Evolutionary conservation across 2,329 filamentous ascomycete genomes (phyloP).

Genomic region (Chrysoporthe puriensis): DNA sequence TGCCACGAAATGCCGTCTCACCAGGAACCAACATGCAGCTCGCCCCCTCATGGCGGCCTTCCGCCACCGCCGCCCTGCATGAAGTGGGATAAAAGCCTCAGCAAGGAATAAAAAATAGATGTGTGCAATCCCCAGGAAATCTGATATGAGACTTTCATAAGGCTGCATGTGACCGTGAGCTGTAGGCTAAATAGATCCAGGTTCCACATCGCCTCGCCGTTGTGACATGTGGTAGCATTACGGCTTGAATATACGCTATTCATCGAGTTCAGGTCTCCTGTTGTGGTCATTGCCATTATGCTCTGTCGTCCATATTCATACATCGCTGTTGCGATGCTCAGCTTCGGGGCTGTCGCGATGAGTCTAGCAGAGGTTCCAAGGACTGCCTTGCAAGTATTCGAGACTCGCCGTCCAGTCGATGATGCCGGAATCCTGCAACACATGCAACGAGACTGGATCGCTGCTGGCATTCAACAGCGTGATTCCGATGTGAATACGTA

Average conservation of each 20-base stretch:
- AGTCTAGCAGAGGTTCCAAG: not conserved
- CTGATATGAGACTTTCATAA: not conserved
- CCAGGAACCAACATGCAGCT: constrained; percentile 2
- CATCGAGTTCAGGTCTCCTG: not conserved
- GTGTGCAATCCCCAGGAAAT: not conserved
- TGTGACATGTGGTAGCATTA: no score
- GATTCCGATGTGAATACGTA: constrained; percentile 29
- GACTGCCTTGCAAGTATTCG: constrained; percentile 26
- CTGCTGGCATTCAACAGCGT: constrained; percentile 29
- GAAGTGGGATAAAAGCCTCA: not conserved
- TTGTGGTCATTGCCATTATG: not conserved
- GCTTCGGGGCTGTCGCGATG: not conserved
- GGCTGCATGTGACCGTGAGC: not conserved
- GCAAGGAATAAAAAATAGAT: not conserved
- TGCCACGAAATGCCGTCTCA: not conserved
- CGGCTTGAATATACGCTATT: not conserved
- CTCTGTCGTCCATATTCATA: not conserved
- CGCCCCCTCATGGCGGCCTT: not conserved
- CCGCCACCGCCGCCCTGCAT: not conserved
- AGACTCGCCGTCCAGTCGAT: constrained; percentile 31
- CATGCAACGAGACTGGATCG: constrained; percentile 30
- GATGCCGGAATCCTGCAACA: not conserved
- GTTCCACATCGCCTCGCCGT: not conserved
- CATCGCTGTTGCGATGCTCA: not conserved
- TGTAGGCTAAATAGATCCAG: not conserved